Evolutionary conservation across 768 basidiomycete genomes (phyloP).

Genomic region (Russula abietina): DNA sequence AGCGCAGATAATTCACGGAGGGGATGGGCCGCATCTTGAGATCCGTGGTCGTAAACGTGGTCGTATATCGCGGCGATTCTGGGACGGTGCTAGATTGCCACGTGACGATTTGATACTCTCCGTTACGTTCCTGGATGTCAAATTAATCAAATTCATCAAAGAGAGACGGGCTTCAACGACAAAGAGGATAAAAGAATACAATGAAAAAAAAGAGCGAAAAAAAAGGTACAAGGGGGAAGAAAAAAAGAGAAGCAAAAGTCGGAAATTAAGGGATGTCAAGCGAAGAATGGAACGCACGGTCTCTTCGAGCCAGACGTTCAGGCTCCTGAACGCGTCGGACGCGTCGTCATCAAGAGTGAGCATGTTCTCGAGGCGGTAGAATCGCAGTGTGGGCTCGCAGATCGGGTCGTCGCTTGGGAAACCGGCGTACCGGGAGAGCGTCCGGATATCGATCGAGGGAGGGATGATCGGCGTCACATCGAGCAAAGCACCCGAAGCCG

Average conservation of each 20-base stretch:
- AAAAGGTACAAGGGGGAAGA: background rate
- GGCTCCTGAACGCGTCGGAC: slow-evolving; percentile 29
- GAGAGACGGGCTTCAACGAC: background rate
- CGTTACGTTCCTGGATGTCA: background rate
- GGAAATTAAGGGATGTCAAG: background rate
- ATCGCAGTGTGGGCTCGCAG: background rate
- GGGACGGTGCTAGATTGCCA: slow-evolving; percentile 9
- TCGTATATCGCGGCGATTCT: background rate
- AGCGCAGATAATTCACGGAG: slow-evolving; percentile 30
- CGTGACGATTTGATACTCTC: slow-evolving; percentile 15
- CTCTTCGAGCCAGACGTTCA: slow-evolving; percentile 32
- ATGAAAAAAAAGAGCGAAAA: background rate
- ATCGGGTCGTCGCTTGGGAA: slow-evolving; percentile 13
- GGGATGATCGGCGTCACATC: slow-evolving; percentile 13
- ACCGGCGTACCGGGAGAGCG: slow-evolving; percentile 16
- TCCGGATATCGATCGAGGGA: slow-evolving; percentile 12
- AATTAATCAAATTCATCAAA: background rate
- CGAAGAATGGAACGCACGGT: slow-evolving; percentile 26
- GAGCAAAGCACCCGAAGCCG: background rate
- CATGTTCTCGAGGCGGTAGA: slow-evolving; percentile 17
- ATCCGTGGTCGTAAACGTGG: slow-evolving; percentile 31
- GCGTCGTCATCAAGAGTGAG: slow-evolving; percentile 7
- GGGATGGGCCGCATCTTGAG: slow-evolving; percentile 31
- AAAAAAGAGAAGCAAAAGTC: background rate
- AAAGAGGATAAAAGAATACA: background rate